These are phyloP conservation scores for Claviceps humidiphila DNA, from an alignment of 2,329 filamentous ascomycete genomes.

Conservation along the genomic window DNA sequence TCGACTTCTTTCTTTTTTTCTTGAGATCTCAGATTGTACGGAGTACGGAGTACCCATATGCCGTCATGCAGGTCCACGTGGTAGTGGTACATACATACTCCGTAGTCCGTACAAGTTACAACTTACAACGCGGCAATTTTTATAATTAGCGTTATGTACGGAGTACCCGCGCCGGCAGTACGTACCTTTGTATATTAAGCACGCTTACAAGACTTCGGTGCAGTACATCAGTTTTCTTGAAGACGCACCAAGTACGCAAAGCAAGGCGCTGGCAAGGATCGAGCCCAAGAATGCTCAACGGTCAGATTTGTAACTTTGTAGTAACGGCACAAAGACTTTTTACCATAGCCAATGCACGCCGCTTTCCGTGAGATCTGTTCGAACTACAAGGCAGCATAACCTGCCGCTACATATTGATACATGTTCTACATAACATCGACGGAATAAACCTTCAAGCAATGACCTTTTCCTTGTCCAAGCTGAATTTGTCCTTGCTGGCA, in stretches of 20 bases:
- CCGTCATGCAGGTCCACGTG: constrained; percentile 6
- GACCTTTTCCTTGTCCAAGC: constrained; percentile 27
- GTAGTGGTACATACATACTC: background rate
- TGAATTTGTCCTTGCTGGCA: constrained; percentile 16
- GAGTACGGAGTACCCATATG: background rate
- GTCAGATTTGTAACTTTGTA: no score
- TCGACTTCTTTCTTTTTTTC: constrained; percentile 14
- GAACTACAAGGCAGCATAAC: background rate
- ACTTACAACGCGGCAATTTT: no score
- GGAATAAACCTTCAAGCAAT: constrained; percentile 20
- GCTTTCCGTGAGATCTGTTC: background rate
- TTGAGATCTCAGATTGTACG: background rate
- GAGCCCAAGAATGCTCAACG: no score
- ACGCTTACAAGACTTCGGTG: background rate
- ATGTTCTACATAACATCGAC: constrained; percentile 2
- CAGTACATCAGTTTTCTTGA: no score
- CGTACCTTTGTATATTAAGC: background rate
- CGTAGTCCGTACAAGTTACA: no score
- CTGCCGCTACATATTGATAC: constrained; percentile 2
- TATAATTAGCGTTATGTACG: no score
- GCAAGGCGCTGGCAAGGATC: background rate
- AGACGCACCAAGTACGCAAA: no score
- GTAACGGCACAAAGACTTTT: no score
- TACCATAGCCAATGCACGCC: no score
- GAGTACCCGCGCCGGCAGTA: background rate